A percentile compares a stretch with the other conserved stretches of the same genome.
These are phyloP conservation scores for Kernera saxatilis DNA, from an alignment of 345 rosid genomes.

Conservation along the genomic window DNA sequence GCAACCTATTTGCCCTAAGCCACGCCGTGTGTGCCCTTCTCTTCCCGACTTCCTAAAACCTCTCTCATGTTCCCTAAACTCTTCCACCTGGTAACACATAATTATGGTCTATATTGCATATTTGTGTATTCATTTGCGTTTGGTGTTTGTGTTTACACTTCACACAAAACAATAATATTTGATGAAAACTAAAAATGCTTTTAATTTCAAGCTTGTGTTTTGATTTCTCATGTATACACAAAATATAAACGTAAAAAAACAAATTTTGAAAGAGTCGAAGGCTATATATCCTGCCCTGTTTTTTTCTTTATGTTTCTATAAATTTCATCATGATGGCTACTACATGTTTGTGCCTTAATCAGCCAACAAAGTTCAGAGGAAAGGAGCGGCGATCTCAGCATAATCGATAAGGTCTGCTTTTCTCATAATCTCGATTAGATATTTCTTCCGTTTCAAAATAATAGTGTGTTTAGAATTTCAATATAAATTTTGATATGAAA, in stretches of 20 bases:
- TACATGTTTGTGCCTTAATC: slow-evolving; percentile 13
- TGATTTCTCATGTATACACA: neutral
- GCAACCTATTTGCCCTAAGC: slow-evolving; percentile 63
- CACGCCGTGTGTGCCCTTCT: slow-evolving; percentile 49
- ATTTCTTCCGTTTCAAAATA: no score
- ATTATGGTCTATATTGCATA: neutral
- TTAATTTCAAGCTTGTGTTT: neutral
- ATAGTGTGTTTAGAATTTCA: no score
- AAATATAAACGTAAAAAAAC: neutral
- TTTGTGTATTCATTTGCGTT: neutral
- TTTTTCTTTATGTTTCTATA: neutral
- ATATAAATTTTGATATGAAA: no score
- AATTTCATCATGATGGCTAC: neutral
- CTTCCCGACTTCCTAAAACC: slow-evolving; percentile 64
- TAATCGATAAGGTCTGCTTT: slow-evolving; percentile 43
- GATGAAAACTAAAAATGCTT: neutral
- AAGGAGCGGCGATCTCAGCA: slow-evolving; percentile 37
- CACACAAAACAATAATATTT: neutral
- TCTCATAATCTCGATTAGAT: no score
- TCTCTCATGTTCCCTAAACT: slow-evolving; percentile 48
- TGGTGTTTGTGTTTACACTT: neutral
- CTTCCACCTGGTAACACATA: slow-evolving; percentile 9
- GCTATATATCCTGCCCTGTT: neutral
- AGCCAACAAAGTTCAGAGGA: slow-evolving; percentile 45
- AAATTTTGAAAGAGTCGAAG: slow-evolving; percentile 3